A percentile compares a stretch with the other conserved stretches of the same genome.
phyloP scores from a whole-genome alignment of 2,329 filamentous ascomycete species.

The Metarhizium rileyi region DNA sequence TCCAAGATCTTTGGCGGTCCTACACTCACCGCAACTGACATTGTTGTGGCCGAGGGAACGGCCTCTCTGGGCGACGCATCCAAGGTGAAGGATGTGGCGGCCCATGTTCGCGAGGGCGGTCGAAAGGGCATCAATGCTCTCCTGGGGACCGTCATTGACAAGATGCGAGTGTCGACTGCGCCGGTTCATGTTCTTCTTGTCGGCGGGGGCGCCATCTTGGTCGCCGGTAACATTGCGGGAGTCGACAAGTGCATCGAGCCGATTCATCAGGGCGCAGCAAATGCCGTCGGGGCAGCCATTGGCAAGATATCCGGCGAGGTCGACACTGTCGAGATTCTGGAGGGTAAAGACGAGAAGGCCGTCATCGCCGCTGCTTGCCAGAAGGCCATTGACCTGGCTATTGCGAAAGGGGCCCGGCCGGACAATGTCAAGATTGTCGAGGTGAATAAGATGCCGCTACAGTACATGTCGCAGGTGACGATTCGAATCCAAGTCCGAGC shows the following conservation, averaged over 20 bases:
- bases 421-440: constrained; percentile 33
- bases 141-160: constrained; percentile 42
- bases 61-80: constrained; percentile 19
- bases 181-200: constrained; percentile 44
- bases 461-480: constrained; percentile 25
- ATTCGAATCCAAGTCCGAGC: constrained; percentile 25
- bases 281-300: constrained; percentile 51
- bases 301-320: constrained; percentile 43
- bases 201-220: constrained; percentile 46
- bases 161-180: constrained; percentile 45
- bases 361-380: constrained; percentile 30
- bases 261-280: constrained; percentile 44
- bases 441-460: constrained; percentile 32
- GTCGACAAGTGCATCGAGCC: constrained; percentile 42
- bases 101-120: constrained; percentile 12
- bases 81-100: constrained; percentile 18
- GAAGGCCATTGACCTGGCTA: constrained; percentile 20
- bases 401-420: constrained; percentile 20
- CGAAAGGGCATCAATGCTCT: constrained; percentile 31
- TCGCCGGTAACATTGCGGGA: constrained; percentile 36
- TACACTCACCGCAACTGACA: constrained; percentile 42
- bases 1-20: constrained; percentile 43
- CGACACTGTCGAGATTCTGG: constrained; percentile 39
- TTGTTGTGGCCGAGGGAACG: constrained; percentile 30
- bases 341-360: constrained; percentile 25